Base-by-base conservation (phyloP, 2,329 filamentous ascomycete species). In the Chrysoporthe austroafricana region DNA sequence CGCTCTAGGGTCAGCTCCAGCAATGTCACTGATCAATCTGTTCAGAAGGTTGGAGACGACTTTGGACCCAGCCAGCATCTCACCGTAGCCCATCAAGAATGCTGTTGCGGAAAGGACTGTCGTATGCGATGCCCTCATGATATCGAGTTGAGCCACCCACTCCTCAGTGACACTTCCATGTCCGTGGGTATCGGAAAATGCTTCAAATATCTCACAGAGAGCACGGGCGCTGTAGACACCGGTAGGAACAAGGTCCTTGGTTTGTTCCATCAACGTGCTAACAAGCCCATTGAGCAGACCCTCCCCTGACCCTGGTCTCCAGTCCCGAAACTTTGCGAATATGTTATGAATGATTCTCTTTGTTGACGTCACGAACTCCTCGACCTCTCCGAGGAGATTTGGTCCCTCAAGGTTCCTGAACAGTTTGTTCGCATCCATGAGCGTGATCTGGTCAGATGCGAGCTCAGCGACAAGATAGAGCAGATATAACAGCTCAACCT, bases 1-100 rank as follows among this genome's bases (percentile, higher is more conserved):
- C 0, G 78, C 74, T 1, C 79, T 74, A 0, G 79, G 75, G 4
- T 79, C 80, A 0, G 84, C 81, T 7, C 83, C 85, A 0, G 86
- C 82, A n/a, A 88, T 73, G 69, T 90, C 86, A 71, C 87, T 89
- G 43, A 90, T 79, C 0, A 90, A 79, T 14, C 85, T 82, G 72
- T 89, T 90, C 74, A 84, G 86, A 52, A 90, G 81, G 62, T 79
- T 88, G 65, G 78, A 84, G 32, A 85, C 76, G 0, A 77, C 68
- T 70, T 82, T 85, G 0, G 84, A 87, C 0, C 80, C 75, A 4
- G 80, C 79, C 7, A 86, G 76, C 1, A 79, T 76, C 71, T 87
- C 83, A 2, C 84, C 83, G 39, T 88, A 79, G 0, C 86, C 87
- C 0, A 78, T 73, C 2, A 90, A 73, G 2, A 88, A 75, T 0